These are phyloP conservation scores for Dictyophora rubrovolvata DNA, from an alignment of 768 basidiomycete species.

Conservation along the genomic window DNA sequence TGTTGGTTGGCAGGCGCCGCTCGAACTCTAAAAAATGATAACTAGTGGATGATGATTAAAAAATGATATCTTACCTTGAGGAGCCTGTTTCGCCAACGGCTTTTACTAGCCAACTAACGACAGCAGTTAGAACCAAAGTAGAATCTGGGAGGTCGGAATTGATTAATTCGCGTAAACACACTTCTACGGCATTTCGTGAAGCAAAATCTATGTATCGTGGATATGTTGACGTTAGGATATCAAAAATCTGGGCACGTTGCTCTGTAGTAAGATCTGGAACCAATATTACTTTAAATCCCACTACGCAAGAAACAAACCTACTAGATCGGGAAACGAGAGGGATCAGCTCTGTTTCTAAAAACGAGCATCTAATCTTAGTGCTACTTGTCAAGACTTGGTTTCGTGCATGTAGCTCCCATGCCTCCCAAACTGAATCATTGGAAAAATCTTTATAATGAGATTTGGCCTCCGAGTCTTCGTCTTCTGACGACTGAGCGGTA, in stretches of 20 bases:
- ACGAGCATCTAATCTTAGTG: conserved; percentile 44
- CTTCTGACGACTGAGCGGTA: conserved; percentile 18
- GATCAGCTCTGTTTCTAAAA: conserved; percentile 52
- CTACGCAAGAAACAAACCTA: conserved; percentile 21
- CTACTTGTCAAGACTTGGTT: conserved; percentile 37
- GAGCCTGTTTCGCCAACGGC: conserved; percentile 50
- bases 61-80: conserved; percentile 39
- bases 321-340: conserved; percentile 49
- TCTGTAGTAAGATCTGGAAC: conserved; percentile 45
- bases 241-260: conserved; percentile 61
- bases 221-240: conserved; percentile 64
- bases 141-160: background rate
- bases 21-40: conserved; percentile 25
- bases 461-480: conserved; percentile 19
- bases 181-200: conserved; percentile 65
- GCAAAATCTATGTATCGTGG: conserved; percentile 64
- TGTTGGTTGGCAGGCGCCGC: conserved; percentile 53
- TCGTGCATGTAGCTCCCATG: conserved; percentile 45
- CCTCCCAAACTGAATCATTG: conserved; percentile 45
- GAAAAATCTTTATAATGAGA: conserved; percentile 43
- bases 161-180: background rate
- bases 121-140: conserved; percentile 30
- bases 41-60: background rate
- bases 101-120: conserved; percentile 64
- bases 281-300: background rate